Conservation (phyloP, 805 yeast genomes). For the Clavispora vitiphila region DNA sequence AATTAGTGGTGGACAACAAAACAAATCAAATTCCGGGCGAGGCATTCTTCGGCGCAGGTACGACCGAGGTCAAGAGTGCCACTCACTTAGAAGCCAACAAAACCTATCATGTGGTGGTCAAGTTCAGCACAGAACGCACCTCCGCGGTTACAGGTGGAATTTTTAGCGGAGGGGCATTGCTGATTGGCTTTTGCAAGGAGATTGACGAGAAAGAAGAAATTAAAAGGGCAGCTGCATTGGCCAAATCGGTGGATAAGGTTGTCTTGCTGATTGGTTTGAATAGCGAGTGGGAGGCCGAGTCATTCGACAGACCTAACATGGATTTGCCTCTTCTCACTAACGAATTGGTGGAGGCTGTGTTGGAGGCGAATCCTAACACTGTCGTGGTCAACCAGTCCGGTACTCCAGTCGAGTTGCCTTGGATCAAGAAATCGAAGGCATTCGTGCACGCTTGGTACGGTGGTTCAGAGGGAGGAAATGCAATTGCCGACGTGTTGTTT, state of each 20-base stretch:
- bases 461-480: slow-evolving; percentile 55
- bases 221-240: slow-evolving; percentile 42
- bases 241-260: slow-evolving; percentile 49
- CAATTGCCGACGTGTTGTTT: slow-evolving; percentile 54
- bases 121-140: slow-evolving; percentile 10
- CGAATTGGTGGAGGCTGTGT: slow-evolving; percentile 40
- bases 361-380: slow-evolving; percentile 44
- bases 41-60: slow-evolving; percentile 11
- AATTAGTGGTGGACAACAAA: slow-evolving; percentile 10
- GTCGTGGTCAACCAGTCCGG: slow-evolving; percentile 57
- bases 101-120: slow-evolving; percentile 3
- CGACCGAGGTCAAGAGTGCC: slow-evolving; percentile 6
- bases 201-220: slow-evolving; percentile 21
- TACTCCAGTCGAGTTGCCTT: slow-evolving; percentile 57
- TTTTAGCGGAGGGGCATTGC: slow-evolving; percentile 19
- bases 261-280: slow-evolving; percentile 48
- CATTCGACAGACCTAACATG: slow-evolving; percentile 49
- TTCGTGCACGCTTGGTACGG: slow-evolving; percentile 53
- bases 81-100: slow-evolving; percentile 8
- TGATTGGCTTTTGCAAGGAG: slow-evolving; percentile 19
- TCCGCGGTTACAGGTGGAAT: slow-evolving; percentile 20
- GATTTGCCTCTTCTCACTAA: slow-evolving; percentile 46
- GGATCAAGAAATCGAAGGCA: slow-evolving; percentile 39
- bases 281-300: slow-evolving; percentile 57
- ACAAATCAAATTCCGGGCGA: slow-evolving; percentile 5